Base-by-base conservation (phyloP, 2,329 filamentous ascomycete species). In the Microsporum audouinii region DNA sequence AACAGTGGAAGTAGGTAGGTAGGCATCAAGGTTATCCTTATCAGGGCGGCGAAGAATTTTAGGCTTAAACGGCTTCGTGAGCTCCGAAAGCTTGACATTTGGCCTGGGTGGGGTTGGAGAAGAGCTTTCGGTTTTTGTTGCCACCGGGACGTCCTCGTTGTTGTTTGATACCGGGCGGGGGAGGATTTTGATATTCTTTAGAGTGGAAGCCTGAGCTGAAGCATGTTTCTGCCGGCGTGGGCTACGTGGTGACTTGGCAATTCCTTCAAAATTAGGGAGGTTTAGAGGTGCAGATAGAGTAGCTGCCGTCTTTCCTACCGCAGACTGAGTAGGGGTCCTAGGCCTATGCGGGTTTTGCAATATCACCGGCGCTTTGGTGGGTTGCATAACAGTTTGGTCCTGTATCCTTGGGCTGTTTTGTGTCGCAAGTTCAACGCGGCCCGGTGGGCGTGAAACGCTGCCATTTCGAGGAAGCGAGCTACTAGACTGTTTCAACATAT, bases 21-120 rank as follows among this genome's bases (percentile, higher is more conserved):
- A 62, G 23, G 64, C 66, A 29, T 73, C 70, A 29, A 71, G 64
- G 34, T 70, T 70, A 4, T 65, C 63, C 61, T 71, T 77, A 57
- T 78, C 75, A 31, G 79, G 78, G 2, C 80, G 78, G 63, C 79
- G 80, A 17, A 82, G 68, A 31, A 82, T 82, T 60, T 81, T 78
- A 6, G 80, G 80, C 61, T 81, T 79, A 64, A 82, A 82, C 10
- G 75, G 71, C 64, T 78, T 81, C 10, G 71, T 63, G 8, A 71
- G 66, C 56, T 73, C 70, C 10, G 70, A 68, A n/a, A 71, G 65
- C 59, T 70, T 71, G 0, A 62, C 60, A 41, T 68, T 69, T 56
- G 61, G 51, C 34, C 60, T 58, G 63, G 59, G 12, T 63, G 63
- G 17, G 55, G 61, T 61, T 5, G 64, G 41, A 39, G 47, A 61